Evolutionary conservation across 2,329 filamentous ascomycete genomes (phyloP).

Genomic region (Trichoderma cornu-damae): DNA sequence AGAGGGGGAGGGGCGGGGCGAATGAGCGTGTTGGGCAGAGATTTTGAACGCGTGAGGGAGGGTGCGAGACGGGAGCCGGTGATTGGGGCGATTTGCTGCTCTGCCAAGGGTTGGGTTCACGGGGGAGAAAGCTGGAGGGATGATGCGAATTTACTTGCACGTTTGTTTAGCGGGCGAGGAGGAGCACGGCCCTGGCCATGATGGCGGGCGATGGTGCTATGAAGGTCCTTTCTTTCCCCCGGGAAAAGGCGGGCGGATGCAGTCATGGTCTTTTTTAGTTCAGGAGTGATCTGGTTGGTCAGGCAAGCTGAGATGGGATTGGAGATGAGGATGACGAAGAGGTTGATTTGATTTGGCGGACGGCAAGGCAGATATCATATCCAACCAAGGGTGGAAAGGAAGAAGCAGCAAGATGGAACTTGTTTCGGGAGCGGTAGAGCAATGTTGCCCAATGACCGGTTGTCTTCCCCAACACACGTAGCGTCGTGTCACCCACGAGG

Average conservation of each 20-base stretch:
- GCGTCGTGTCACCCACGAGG: background rate
- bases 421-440: too few relatives aligned
- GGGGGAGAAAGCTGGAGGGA: background rate
- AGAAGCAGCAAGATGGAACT: background rate
- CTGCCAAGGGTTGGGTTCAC: slow-evolving; percentile 13
- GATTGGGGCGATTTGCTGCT: slow-evolving; percentile 15
- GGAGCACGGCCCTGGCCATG: background rate
- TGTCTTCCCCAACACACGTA: background rate
- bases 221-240: background rate
- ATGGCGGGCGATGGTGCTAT: background rate
- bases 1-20: background rate
- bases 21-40: background rate
- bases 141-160: background rate
- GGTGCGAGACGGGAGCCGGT: slow-evolving; percentile 10
- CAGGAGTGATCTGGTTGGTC: background rate
- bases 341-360: background rate
- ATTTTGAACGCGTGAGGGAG: background rate
- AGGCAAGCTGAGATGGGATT: background rate
- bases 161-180: background rate
- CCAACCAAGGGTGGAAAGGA: background rate
- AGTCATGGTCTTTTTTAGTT: slow-evolving; percentile 6
- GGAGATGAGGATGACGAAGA: background rate
- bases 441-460: too few relatives aligned
- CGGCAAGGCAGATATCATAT: background rate
- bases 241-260: background rate